Evolutionary conservation across 179 eudicot species (phyloP).

Genomic region (Sideroxylon spinosum): DNA sequence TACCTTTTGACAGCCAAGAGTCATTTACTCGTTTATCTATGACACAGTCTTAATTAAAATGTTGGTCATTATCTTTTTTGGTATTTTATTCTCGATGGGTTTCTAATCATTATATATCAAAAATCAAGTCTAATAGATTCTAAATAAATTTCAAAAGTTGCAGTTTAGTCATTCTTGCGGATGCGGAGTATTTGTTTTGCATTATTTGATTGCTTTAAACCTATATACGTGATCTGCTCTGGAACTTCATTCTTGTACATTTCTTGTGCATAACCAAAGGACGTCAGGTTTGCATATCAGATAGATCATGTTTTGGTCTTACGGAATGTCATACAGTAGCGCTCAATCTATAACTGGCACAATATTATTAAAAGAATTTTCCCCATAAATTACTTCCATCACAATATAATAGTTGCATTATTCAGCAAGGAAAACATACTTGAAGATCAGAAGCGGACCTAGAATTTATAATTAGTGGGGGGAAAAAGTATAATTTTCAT

Average conservation of each 20-base stretch:
- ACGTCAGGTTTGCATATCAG: neutral
- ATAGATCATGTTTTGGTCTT: neutral
- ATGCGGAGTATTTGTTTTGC: neutral
- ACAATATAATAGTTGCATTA: neutral
- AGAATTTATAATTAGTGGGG: too few species aligned
- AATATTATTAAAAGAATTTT: neutral
- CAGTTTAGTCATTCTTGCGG: conserved; percentile 3
- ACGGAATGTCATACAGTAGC: neutral
- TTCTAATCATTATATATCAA: neutral
- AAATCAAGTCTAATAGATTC: neutral
- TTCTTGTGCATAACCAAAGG: neutral
- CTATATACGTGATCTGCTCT: neutral
- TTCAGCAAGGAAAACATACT: neutral
- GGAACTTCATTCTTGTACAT: neutral
- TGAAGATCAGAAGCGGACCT: too few species aligned
- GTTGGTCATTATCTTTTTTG: neutral
- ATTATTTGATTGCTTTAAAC: neutral
- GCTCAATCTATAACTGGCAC: neutral
- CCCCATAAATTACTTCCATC: neutral
- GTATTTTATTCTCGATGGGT: neutral
- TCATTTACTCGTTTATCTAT: neutral
- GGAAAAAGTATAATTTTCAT: too few species aligned
- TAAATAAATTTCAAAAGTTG: conserved; percentile 1
- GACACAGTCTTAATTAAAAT: conserved; percentile 5
- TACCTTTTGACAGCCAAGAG: neutral